Conservation (phyloP, 805 yeast species). For the Saccharomycopsis microspora region DNA sequence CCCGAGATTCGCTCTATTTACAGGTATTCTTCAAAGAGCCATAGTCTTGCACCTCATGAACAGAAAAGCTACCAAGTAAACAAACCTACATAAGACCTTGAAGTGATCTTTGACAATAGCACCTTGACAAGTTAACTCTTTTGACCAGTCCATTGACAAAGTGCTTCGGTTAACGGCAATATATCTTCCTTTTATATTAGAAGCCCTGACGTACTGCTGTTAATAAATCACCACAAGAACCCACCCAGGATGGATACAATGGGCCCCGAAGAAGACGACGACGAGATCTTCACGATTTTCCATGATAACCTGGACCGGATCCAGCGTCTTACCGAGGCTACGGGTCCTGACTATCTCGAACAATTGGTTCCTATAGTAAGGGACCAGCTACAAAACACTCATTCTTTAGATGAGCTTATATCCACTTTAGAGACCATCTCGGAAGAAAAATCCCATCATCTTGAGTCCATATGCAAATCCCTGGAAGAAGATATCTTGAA, state of each 20-base stretch:
- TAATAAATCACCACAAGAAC: too few relatives aligned
- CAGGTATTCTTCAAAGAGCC: too few relatives aligned
- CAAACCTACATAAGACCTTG: too few relatives aligned
- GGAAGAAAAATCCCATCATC: slow-evolving; percentile 48
- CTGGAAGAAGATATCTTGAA: slow-evolving; percentile 43
- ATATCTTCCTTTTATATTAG: too few relatives aligned
- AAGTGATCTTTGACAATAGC: too few relatives aligned
- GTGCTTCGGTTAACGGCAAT: too few relatives aligned
- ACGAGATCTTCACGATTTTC: slow-evolving; percentile 15
- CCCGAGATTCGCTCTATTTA: too few relatives aligned
- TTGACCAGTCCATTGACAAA: too few relatives aligned
- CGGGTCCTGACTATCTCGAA: slow-evolving; percentile 48
- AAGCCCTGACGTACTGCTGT: too few relatives aligned
- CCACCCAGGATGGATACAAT: background rate
- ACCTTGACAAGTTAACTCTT: too few relatives aligned
- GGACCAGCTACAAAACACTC: slow-evolving; percentile 41
- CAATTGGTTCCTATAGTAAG: slow-evolving; percentile 69
- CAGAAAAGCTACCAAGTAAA: too few relatives aligned
- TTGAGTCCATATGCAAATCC: slow-evolving; percentile 49
- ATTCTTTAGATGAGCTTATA: slow-evolving; percentile 39
- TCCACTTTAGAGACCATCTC: slow-evolving; percentile 44
- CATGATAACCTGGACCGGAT: slow-evolving; percentile 12
- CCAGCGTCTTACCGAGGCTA: slow-evolving; percentile 10
- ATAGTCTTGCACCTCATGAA: too few relatives aligned
- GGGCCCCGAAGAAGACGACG: slow-evolving; percentile 3